Conservation (phyloP, 1,284 basidiomycete genomes). For the Pyrrhoderma lamaoense region DNA sequence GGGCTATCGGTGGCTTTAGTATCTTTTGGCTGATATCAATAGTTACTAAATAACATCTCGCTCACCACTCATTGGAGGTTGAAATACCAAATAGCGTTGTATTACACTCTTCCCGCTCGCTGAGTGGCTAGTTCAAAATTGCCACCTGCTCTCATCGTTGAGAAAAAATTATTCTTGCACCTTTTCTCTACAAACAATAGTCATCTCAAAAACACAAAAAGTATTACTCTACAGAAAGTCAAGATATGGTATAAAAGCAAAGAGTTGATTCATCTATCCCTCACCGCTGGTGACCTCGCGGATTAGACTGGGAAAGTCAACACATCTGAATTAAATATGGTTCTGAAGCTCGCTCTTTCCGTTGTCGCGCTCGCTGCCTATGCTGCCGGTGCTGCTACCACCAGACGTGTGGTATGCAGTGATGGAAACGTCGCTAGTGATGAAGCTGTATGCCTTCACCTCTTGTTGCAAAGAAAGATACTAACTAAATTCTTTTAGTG, state of each 20-base stretch:
- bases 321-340: conserved; percentile 8
- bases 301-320: neutral
- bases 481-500: conserved; percentile 13
- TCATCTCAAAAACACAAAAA: neutral
- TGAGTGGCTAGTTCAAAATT: neutral
- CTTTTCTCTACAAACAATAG: neutral
- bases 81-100: neutral
- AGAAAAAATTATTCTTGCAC: neutral
- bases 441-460: conserved; percentile 9
- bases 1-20: too few relatives aligned
- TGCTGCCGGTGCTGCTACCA: conserved; percentile 13
- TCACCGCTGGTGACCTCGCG: conserved; percentile 3
- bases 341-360: conserved; percentile 10
- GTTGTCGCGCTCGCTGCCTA: conserved; percentile 13
- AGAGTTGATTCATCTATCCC: neutral
- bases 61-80: too few relatives aligned
- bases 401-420: conserved; percentile 20
- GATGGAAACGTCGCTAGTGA: conserved; percentile 19
- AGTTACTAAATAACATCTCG: too few relatives aligned
- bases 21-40: too few relatives aligned
- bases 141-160: neutral
- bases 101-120: neutral
- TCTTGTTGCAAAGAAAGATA: neutral
- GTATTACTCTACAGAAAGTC: neutral
- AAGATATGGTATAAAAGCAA: conserved; percentile 10